These are phyloP conservation scores for Trichophyton verrucosum DNA, from an alignment of 2,329 filamentous ascomycete species.

Conservation along the genomic window DNA sequence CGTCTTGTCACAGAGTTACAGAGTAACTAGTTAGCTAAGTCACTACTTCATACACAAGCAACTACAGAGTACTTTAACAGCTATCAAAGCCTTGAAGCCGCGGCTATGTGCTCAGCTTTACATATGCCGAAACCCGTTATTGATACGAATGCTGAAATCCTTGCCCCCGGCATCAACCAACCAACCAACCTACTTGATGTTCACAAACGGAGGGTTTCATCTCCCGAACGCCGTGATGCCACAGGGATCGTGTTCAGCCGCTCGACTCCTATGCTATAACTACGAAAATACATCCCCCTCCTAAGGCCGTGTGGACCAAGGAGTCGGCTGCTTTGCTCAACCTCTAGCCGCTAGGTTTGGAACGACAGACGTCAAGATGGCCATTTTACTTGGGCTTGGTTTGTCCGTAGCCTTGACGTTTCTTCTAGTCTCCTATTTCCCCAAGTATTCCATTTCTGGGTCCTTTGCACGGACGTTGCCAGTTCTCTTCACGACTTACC, in stretches of 20 bases:
- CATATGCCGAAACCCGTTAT: no score
- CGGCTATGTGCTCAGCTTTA: no score
- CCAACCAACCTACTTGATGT: no score
- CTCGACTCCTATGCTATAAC: background rate
- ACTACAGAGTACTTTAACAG: no score
- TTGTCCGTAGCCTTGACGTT: background rate
- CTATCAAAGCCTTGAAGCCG: no score
- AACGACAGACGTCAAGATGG: background rate
- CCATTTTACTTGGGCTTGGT: background rate
- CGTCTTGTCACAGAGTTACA: no score
- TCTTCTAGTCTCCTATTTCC: constrained; percentile 5
- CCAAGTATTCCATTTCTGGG: background rate
- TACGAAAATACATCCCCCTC: background rate
- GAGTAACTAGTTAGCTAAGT: no score
- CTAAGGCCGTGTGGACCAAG: background rate
- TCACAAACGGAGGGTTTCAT: background rate
- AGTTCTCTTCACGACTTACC: background rate
- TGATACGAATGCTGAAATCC: no score
- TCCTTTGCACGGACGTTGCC: constrained; percentile 7
- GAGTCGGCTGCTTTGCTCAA: background rate
- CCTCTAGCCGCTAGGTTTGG: background rate
- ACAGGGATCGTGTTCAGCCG: background rate
- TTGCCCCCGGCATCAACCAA: no score
- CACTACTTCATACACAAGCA: no score
- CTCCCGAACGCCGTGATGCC: background rate